A percentile compares a stretch with the other conserved stretches of the same genome.
phyloP scores from a whole-genome alignment of 805 yeast species.

The Starmerella kuoi region DNA sequence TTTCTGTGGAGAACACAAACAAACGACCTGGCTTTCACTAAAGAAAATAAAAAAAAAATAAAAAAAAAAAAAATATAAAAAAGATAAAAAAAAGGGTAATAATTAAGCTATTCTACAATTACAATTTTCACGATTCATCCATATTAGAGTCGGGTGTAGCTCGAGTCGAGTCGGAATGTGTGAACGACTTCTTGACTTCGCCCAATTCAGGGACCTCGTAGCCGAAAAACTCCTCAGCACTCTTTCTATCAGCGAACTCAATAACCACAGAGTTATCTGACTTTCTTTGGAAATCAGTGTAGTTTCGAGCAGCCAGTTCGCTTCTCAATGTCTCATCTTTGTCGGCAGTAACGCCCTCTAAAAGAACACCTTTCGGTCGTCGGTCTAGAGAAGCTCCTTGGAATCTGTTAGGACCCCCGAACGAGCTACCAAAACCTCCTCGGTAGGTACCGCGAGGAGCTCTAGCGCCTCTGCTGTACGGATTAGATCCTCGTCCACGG shows the following conservation, averaged over 20 bases:
- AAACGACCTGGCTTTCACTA: too few relatives aligned
- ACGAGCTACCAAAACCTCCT: conserved; percentile 24
- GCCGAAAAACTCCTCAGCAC: conserved; percentile 31
- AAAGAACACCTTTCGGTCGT: conserved; percentile 30
- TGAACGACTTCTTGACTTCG: conserved; percentile 24
- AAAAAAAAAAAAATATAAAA: too few relatives aligned
- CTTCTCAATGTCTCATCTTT: conserved; percentile 29
- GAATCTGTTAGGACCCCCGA: conserved; percentile 7
- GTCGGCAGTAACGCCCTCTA: conserved; percentile 26
- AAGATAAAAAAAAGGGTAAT: too few relatives aligned
- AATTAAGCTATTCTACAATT: too few relatives aligned
- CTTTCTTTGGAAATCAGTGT: conserved; percentile 18
- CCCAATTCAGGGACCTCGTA: conserved; percentile 27
- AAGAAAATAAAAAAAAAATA: too few relatives aligned
- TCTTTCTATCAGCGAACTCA: conserved; percentile 28
- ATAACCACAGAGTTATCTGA: conserved; percentile 17
- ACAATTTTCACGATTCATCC: too few relatives aligned
- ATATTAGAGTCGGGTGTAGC: too few relatives aligned
- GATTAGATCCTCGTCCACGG: conserved; percentile 16
- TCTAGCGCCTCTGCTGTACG: conserved; percentile 11
- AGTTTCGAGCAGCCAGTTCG: conserved; percentile 22
- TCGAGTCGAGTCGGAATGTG: too few relatives aligned
- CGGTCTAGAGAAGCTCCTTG: conserved; percentile 28
- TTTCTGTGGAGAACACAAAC: too few relatives aligned
- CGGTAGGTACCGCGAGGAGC: conserved; percentile 20